Conservation (phyloP, 768 basidiomycete genomes). For the Jaapia argillacea region DNA sequence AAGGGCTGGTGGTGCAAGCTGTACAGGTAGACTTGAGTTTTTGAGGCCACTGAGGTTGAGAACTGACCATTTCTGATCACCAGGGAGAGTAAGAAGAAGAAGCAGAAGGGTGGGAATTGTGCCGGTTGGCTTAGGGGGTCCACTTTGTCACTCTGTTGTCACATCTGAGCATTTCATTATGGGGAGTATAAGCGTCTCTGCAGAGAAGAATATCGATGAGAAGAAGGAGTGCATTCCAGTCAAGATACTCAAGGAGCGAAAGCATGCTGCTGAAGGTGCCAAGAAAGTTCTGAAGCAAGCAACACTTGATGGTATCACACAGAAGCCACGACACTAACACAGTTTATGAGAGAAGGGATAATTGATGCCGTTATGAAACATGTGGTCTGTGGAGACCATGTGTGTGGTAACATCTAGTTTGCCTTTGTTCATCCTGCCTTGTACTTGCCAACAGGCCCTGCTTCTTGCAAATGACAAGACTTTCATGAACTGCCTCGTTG, state of each 20-base stretch:
- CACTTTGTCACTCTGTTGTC: constrained; percentile 1
- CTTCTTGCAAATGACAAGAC: too few relatives aligned
- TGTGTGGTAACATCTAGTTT: too few relatives aligned
- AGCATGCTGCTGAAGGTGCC: constrained; percentile 1
- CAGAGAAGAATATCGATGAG: not conserved
- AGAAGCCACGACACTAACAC: not conserved
- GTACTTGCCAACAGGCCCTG: too few relatives aligned
- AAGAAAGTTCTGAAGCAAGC: not conserved
- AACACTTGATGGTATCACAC: not conserved
- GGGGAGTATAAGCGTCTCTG: not conserved
- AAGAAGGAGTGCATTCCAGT: not conserved
- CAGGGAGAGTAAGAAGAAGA: not conserved
- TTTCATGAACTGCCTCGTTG: too few relatives aligned
- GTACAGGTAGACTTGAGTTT: too few relatives aligned
- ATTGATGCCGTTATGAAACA: not conserved
- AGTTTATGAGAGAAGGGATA: constrained; percentile 1
- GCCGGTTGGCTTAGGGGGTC: not conserved
- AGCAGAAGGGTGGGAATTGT: not conserved
- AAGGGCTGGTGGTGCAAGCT: too few relatives aligned
- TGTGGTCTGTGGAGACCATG: too few relatives aligned
- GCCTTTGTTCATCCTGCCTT: too few relatives aligned
- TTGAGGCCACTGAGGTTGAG: too few relatives aligned
- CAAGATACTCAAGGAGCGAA: not conserved
- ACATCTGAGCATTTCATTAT: constrained; percentile 1
- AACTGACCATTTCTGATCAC: too few relatives aligned